A percentile compares a stretch with the other conserved stretches of the same genome.
Evolutionary conservation across 1,284 basidiomycete species (phyloP).

Genomic region (Leccinum pallidistipes): DNA sequence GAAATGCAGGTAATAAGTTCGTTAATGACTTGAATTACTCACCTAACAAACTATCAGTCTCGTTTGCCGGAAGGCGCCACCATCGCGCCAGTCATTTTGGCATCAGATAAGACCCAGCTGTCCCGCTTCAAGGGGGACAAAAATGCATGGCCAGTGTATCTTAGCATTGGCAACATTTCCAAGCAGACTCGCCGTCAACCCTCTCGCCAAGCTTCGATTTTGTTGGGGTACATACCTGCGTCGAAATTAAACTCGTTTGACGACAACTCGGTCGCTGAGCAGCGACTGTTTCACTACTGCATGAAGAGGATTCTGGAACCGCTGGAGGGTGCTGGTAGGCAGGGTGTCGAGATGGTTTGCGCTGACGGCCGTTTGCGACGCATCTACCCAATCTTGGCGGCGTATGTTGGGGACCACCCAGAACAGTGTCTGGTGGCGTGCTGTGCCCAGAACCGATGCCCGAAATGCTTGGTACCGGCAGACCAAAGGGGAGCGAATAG

Average conservation of each 20-base stretch:
- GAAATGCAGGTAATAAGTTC: not conserved
- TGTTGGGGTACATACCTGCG: not conserved
- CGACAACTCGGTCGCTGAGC: not conserved
- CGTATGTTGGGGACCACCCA: not conserved
- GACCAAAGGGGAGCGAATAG: not conserved
- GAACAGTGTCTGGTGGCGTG: slow-evolving; percentile 16
- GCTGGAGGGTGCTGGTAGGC: not conserved
- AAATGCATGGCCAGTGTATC: not conserved
- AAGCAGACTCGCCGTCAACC: not conserved
- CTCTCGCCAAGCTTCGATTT: not conserved
- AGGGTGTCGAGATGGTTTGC: not conserved
- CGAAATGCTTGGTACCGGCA: slow-evolving; percentile 6
- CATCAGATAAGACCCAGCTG: not conserved
- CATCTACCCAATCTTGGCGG: slow-evolving; percentile 24
- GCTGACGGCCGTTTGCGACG: not conserved
- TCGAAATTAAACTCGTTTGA: not conserved
- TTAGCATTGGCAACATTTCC: not conserved
- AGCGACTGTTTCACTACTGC: not conserved
- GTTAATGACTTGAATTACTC: not conserved
- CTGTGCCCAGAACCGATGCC: slow-evolving; percentile 21
- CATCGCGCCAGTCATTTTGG: not conserved
- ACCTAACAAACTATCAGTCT: not conserved
- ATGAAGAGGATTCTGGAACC: not conserved
- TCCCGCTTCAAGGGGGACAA: not conserved
- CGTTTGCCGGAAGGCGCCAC: not conserved